Conservation (phyloP, 192 early-diverging fungal genomes). For the Coemansia sp. region DNA sequence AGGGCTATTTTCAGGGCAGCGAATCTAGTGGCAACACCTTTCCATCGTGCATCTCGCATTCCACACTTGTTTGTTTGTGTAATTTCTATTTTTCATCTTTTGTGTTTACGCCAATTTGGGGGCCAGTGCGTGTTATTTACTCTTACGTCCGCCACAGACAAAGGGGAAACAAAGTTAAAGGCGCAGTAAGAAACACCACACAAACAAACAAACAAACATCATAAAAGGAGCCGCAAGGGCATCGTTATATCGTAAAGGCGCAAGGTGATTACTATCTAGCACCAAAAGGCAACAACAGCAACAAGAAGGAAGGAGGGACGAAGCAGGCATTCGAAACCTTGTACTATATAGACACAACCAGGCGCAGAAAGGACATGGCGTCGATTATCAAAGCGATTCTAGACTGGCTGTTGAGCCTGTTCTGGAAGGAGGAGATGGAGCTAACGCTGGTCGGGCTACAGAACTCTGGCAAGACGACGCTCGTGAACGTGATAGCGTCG, state of each 20-base stretch:
- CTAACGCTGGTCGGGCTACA: slow-evolving; percentile 85
- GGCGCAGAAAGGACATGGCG: slow-evolving; percentile 25
- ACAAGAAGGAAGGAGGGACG: not conserved
- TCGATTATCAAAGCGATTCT: slow-evolving; percentile 51
- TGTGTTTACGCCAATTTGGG: no score
- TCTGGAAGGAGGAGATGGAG: slow-evolving; percentile 91
- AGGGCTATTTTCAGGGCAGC: not conserved
- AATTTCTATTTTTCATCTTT: no score
- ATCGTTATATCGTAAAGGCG: no score
- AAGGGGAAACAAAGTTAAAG: no score
- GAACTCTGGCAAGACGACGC: slow-evolving; percentile 85
- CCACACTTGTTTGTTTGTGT: no score
- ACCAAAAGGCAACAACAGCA: not conserved
- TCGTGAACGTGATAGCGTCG: slow-evolving; percentile 85
- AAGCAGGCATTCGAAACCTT: not conserved
- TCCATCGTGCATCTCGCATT: not conserved
- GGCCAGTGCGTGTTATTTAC: no score
- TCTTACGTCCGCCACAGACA: no score
- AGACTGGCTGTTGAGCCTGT: slow-evolving; percentile 76
- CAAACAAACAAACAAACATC: no score
- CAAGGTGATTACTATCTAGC: not conserved
- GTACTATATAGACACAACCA: slow-evolving; percentile 16
- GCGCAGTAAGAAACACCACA: no score
- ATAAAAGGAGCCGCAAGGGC: no score
- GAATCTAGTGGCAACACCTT: not conserved